A percentile compares a stretch with the other conserved stretches of the same genome.
phyloP scores from a whole-genome alignment of 2,329 filamentous ascomycete species.

The Diplodia corticola region DNA sequence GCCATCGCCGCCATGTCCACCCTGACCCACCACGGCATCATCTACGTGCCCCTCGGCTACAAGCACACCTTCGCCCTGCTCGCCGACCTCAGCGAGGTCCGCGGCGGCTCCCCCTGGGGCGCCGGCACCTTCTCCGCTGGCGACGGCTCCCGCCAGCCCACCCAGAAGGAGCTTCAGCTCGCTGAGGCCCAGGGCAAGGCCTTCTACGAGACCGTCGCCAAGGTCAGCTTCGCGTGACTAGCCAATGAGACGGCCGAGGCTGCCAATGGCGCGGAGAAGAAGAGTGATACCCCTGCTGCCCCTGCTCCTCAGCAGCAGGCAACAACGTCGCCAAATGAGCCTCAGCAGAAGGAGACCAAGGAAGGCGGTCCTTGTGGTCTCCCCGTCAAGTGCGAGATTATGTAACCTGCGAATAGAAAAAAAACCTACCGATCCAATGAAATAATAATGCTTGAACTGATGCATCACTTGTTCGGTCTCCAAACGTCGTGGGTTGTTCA shows the following conservation, averaged over 20 bases:
- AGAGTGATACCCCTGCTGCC: constrained; percentile 30
- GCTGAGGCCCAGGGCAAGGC: constrained; percentile 79
- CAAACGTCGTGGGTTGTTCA: not conserved
- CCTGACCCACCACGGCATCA: constrained; percentile 87
- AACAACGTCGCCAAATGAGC: constrained; percentile 32
- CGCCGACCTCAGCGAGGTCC: constrained; percentile 72
- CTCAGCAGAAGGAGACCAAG: constrained; percentile 48
- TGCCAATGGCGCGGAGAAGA: constrained; percentile 27
- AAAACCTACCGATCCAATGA: not conserved
- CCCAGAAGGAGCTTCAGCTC: constrained; percentile 71
- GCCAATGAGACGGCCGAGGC: constrained; percentile 52
- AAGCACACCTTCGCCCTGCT: constrained; percentile 72
- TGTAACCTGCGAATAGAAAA: constrained; percentile 43
- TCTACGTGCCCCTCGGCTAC: constrained; percentile 95
- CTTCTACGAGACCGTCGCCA: constrained; percentile 77
- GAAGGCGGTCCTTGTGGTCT: constrained; percentile 72
- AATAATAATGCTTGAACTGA: not conserved
- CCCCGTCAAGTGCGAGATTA: constrained; percentile 70
- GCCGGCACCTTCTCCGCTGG: constrained; percentile 81
- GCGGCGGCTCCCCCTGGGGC: constrained; percentile 88
- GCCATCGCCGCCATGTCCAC: constrained; percentile 80
- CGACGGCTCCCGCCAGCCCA: constrained; percentile 84
- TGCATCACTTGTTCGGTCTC: not conserved
- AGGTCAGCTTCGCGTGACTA: constrained; percentile 75
- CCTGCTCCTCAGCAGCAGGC: constrained; percentile 23